phyloP scores from a whole-genome alignment of 305 asterid species.

The Solanum hybrid region DNA sequence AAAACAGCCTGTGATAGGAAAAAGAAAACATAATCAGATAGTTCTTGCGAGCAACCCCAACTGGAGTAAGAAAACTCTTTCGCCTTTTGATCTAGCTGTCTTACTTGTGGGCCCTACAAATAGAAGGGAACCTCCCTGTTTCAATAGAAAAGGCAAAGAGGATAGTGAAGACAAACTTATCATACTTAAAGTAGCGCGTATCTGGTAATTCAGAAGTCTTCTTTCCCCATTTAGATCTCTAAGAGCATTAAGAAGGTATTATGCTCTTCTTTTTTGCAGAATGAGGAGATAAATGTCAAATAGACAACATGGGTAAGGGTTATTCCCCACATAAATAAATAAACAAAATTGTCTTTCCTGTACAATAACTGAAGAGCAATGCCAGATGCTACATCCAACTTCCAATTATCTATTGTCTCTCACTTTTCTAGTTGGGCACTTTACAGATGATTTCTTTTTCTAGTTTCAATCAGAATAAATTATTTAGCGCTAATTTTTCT shows the following conservation, averaged over 20 bases:
- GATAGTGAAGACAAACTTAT: neutral
- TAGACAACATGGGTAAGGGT: neutral
- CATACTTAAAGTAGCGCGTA: neutral
- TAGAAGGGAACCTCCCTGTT: neutral
- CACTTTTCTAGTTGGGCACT: neutral
- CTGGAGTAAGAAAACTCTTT: neutral
- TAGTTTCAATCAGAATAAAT: neutral
- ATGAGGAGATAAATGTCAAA: neutral
- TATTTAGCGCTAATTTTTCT: neutral
- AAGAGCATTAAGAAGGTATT: neutral
- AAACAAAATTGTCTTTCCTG: neutral
- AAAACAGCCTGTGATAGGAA: neutral
- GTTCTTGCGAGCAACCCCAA: neutral
- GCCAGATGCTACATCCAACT: neutral
- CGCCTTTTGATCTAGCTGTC: neutral
- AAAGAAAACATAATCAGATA: neutral
- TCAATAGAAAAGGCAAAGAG: neutral
- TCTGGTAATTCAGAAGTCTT: neutral
- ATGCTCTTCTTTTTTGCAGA: neutral
- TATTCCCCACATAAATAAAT: neutral
- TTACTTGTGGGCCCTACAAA: neutral
- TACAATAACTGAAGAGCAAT: neutral
- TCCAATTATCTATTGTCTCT: neutral
- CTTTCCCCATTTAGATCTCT: neutral
- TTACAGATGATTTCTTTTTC: neutral